Conservation (phyloP, 2,329 filamentous ascomycete species). For the Chrysoporthe cubensis region DNA sequence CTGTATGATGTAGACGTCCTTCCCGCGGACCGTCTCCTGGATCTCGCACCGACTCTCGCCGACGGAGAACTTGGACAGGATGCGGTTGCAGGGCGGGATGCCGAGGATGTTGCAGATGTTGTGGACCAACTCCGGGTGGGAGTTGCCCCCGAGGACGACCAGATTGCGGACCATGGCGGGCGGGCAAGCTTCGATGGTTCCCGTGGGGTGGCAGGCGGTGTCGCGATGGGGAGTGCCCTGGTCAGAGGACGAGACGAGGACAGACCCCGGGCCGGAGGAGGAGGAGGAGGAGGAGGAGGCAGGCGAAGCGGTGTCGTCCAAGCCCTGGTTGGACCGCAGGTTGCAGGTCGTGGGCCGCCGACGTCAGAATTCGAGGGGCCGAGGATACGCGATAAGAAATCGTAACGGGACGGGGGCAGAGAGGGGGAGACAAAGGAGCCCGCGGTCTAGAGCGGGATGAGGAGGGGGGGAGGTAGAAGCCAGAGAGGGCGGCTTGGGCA, state of each 20-base stretch:
- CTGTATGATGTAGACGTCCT: conserved; percentile 99
- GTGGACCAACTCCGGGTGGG: conserved; percentile 85
- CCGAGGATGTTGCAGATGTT: conserved; percentile 88
- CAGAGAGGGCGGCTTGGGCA: conserved; percentile 13
- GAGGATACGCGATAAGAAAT: conserved; percentile 31
- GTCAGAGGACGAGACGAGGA: background rate
- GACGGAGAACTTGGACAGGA: conserved; percentile 88
- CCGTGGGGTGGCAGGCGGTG: background rate
- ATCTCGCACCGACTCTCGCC: conserved; percentile 96
- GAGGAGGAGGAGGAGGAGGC: background rate
- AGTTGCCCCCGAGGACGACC: conserved; percentile 89
- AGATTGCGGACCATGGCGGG: conserved; percentile 86
- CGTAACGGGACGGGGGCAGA: conserved; percentile 10
- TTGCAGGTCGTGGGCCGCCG: conserved; percentile 21
- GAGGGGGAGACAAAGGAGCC: conserved; percentile 8
- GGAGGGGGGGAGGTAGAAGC: background rate
- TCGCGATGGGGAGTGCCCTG: background rate
- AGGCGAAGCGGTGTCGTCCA: conserved; percentile 5
- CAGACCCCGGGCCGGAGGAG: background rate
- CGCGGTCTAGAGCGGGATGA: background rate
- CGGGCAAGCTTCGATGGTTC: background rate
- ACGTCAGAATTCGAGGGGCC: conserved; percentile 33
- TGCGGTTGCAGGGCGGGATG: conserved; percentile 79
- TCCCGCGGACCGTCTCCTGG: conserved; percentile 92
- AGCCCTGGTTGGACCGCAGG: conserved; percentile 1